A percentile compares a stretch with the other conserved stretches of the same genome.
These are phyloP conservation scores for Mycogone perniciosa DNA, from an alignment of 2,329 filamentous ascomycete genomes.

Conservation along the genomic window DNA sequence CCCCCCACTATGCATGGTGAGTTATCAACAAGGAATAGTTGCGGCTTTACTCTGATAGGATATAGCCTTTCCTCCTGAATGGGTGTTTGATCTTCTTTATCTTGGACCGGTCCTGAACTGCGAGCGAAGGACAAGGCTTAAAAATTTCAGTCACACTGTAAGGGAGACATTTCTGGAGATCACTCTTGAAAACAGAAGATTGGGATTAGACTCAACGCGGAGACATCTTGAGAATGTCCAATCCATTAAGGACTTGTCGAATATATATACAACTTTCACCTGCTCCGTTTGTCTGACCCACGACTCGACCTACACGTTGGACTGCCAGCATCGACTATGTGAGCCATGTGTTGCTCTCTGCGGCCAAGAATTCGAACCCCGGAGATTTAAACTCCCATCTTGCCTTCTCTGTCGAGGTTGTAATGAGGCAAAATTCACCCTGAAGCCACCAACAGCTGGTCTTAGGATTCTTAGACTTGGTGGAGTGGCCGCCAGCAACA, in stretches of 20 bases:
- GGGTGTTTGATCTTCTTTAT: slow-evolving; percentile 4
- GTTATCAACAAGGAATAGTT: background rate
- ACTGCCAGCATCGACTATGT: slow-evolving; percentile 1
- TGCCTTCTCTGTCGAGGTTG: background rate
- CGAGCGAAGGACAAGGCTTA: background rate
- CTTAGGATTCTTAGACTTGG: background rate
- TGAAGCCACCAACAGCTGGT: background rate
- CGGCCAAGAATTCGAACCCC: background rate
- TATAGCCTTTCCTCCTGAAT: background rate
- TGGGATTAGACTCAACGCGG: too few species aligned
- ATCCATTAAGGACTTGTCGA: background rate
- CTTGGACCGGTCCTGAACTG: background rate
- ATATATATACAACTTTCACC: background rate
- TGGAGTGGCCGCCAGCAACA: background rate
- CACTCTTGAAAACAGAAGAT: background rate
- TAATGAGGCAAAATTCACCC: background rate
- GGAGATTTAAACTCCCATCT: background rate
- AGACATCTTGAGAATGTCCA: background rate
- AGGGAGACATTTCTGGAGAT: background rate
- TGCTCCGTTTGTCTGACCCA: slow-evolving; percentile 2
- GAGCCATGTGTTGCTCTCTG: background rate
- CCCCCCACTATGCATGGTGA: background rate
- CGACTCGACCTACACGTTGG: background rate
- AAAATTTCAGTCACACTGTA: background rate
- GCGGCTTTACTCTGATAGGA: too few species aligned